These are phyloP conservation scores for Ceriops decandra DNA, from an alignment of 345 rosid species.

Conservation along the genomic window DNA sequence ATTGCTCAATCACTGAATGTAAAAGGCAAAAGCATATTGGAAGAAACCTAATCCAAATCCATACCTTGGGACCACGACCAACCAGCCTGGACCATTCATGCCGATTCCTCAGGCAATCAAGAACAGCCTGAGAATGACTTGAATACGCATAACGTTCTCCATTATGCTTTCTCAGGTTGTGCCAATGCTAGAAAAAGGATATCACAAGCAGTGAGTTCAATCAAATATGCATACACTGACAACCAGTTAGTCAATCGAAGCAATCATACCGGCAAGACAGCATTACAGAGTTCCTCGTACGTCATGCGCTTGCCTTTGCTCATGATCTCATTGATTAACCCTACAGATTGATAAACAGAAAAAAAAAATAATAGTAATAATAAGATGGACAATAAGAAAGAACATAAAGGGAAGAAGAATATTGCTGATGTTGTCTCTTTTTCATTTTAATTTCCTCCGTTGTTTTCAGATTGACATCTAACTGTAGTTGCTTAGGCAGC, in stretches of 20 bases:
- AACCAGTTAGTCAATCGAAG: conserved; percentile 2
- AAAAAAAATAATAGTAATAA: neutral
- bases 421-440: neutral
- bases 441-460: neutral
- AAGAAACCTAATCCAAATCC: neutral
- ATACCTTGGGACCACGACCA: conserved; percentile 99
- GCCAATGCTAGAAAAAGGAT: conserved; percentile 76
- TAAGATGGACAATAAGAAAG: neutral
- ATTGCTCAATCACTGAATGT: too few relatives aligned
- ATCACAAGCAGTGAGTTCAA: conserved; percentile 6
- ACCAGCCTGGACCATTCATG: conserved; percentile 96
- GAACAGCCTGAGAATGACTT: conserved; percentile 97
- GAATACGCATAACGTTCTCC: conserved; percentile 98
- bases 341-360: conserved; percentile 25
- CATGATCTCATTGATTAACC: conserved; percentile 87
- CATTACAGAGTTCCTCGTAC: conserved; percentile 88
- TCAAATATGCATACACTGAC: conserved; percentile 10
- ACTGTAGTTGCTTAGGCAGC: neutral
- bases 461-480: neutral
- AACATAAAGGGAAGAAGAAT: neutral
- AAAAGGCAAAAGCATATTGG: neutral
- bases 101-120: conserved; percentile 93
- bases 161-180: conserved; percentile 90
- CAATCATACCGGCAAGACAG: conserved; percentile 78
- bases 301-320: conserved; percentile 92